Percentiles rank a stretch among this genome's conserved stretches.
Evolutionary conservation across 208 protist genomes (phyloP).

Genomic region (Trypanosoma cruzi): DNA sequence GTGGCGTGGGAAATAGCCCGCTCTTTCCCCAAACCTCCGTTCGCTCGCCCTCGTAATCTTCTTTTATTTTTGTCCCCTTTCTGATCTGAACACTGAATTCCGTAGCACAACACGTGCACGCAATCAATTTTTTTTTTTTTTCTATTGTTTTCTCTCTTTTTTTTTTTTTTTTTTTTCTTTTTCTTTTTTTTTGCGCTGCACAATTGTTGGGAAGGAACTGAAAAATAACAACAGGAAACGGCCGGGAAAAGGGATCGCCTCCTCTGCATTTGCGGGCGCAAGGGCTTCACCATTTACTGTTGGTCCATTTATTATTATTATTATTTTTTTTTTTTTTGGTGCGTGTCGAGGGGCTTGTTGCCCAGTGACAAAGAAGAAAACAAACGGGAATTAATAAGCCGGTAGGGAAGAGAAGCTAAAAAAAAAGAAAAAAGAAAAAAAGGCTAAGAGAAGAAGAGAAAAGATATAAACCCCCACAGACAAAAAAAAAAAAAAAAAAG

Average conservation of each 20-base stretch:
- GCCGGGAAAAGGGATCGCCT: not conserved
- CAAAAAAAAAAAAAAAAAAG: no score
- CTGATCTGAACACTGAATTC: not conserved
- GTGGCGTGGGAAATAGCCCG: not conserved
- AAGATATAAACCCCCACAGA: no score
- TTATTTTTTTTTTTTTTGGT: not conserved
- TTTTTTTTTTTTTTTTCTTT: slow-evolving; percentile 15
- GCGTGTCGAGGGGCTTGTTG: not conserved
- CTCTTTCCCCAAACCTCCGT: not conserved
- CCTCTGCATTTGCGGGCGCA: not conserved
- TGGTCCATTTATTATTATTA: no score
- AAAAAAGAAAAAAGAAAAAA: no score
- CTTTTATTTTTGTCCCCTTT: not conserved
- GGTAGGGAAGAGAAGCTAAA: not conserved
- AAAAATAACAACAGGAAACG: not conserved
- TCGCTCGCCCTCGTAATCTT: not conserved
- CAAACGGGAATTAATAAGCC: not conserved
- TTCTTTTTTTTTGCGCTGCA: not conserved
- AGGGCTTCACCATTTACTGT: no score
- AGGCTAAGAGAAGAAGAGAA: no score
- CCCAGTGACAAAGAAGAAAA: not conserved
- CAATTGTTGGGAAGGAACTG: not conserved
- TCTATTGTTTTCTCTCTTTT: slow-evolving; percentile 23
- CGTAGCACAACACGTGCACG: not conserved
- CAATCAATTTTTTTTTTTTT: slow-evolving; percentile 15